Evolutionary conservation across 2,329 filamentous ascomycete genomes (phyloP).

Genomic region (Amesomyces nigricolor): DNA sequence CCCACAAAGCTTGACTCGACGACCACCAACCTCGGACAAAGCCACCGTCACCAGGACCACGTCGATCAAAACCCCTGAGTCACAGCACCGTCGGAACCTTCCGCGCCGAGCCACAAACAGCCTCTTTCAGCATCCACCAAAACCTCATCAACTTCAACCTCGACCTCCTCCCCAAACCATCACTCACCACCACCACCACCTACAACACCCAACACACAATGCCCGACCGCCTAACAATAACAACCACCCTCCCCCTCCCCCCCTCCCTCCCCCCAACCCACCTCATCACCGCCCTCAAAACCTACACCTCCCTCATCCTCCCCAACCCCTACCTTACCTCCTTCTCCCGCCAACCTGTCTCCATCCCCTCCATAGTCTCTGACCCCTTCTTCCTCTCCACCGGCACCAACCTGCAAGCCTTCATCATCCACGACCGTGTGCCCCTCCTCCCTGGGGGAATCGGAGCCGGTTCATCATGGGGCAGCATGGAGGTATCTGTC

Average conservation of each 20-base stretch:
- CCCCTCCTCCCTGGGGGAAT: conserved; percentile 36
- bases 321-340: conserved; percentile 36
- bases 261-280: conserved; percentile 33
- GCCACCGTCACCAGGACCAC: too few species aligned
- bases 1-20: too few species aligned
- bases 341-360: conserved; percentile 33
- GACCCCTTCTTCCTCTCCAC: conserved; percentile 39
- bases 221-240: conserved; percentile 25
- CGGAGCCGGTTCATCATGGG: conserved; percentile 1
- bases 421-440: conserved; percentile 33
- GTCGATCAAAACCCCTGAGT: too few species aligned
- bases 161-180: too few species aligned
- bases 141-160: too few species aligned
- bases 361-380: conserved; percentile 32
- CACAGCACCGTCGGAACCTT: too few species aligned
- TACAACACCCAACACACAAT: not conserved
- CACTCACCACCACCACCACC: not conserved
- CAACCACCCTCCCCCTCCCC: conserved; percentile 40
- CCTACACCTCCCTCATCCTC: conserved; percentile 38
- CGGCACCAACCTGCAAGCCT: conserved; percentile 29
- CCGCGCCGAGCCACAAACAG: too few species aligned
- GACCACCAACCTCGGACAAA: too few species aligned
- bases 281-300: conserved; percentile 37
- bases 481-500: conserved; percentile 36
- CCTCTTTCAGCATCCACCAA: too few species aligned